phyloP scores from a whole-genome alignment of 345 rosid species.

The Angophora floribunda region DNA sequence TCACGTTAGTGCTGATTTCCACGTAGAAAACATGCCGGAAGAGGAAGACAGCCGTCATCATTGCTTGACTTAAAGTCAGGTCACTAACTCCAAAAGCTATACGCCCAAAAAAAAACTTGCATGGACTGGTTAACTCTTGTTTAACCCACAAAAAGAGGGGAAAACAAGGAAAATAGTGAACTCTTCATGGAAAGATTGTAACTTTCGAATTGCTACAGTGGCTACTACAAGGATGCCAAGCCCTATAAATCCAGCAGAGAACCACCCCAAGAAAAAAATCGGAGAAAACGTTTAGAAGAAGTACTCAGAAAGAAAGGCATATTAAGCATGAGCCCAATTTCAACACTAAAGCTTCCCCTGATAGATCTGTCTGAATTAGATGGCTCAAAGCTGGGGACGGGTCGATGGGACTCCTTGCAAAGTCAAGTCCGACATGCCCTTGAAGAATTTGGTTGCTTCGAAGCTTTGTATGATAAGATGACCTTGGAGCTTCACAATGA shows the following conservation, averaged over 20 bases:
- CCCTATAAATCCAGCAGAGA: background rate
- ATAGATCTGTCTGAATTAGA: background rate
- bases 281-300: background rate
- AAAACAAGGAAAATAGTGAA: background rate
- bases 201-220: background rate
- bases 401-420: background rate
- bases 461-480: background rate
- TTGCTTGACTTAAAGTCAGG: background rate
- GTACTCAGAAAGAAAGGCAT: background rate
- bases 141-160: background rate
- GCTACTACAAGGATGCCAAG: background rate
- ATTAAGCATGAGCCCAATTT: background rate
- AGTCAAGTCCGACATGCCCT: background rate
- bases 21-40: background rate
- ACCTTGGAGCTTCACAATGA: background rate
- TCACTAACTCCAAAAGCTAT: background rate
- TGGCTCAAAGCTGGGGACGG: background rate
- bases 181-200: background rate
- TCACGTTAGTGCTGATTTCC: background rate
- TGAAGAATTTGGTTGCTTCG: background rate
- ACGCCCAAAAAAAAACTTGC: background rate
- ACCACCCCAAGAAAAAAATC: background rate
- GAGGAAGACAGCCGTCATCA: background rate
- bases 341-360: background rate
- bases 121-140: background rate